These are phyloP conservation scores for Didymella sp. DNA, from an alignment of 2,329 filamentous ascomycete genomes.

Conservation along the genomic window DNA sequence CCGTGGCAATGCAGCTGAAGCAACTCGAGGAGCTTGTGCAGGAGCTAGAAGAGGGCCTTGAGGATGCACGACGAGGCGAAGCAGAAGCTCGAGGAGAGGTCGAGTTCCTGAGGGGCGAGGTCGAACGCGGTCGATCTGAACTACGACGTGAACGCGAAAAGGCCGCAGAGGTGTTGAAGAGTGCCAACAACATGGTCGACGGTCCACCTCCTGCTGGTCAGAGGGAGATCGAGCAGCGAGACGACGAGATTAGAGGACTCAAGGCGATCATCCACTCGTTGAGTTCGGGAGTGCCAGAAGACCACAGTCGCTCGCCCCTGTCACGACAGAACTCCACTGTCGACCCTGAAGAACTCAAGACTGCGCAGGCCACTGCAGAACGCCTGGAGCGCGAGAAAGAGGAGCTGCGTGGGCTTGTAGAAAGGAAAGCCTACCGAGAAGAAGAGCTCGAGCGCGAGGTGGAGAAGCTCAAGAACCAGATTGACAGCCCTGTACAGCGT, in stretches of 20 bases:
- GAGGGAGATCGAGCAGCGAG: constrained; percentile 88
- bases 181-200: constrained; percentile 57
- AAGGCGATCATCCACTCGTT: constrained; percentile 98
- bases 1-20: constrained; percentile 88
- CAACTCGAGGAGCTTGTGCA: constrained; percentile 95
- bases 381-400: constrained; percentile 81
- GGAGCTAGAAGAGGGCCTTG: constrained; percentile 93
- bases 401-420: constrained; percentile 75
- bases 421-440: constrained; percentile 75
- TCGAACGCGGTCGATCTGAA: constrained; percentile 88
- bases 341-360: constrained; percentile 57
- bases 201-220: constrained; percentile 53
- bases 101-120: constrained; percentile 92
- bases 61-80: constrained; percentile 92
- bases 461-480: constrained; percentile 60
- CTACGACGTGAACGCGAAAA: constrained; percentile 88
- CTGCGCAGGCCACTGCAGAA: constrained; percentile 67
- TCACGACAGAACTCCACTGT: constrained; percentile 38
- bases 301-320: constrained; percentile 41
- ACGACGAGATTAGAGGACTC: constrained; percentile 94
- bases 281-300: constrained; percentile 70
- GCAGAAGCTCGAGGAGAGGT: constrained; percentile 95
- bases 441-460: constrained; percentile 87
- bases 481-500: constrained; percentile 54
- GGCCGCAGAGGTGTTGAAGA: constrained; percentile 67